Percentiles rank a stretch among this genome's conserved stretches.
Conservation (phyloP, 306 rosid genomes). For the Styphnolobium japonicum region DNA sequence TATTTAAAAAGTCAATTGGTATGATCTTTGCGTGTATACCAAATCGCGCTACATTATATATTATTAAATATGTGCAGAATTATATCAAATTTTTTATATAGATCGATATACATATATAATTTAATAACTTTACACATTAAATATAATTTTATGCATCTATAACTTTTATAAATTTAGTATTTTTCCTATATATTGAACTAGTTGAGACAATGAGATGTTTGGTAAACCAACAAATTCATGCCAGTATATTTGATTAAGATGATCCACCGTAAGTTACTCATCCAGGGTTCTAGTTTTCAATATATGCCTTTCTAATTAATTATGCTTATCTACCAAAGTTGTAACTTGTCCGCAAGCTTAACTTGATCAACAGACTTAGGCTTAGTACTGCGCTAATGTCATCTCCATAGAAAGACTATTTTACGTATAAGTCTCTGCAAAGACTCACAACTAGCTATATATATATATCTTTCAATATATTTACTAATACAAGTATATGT, state of each 20-base stretch:
- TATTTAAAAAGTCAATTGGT: too few relatives aligned
- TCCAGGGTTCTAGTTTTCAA: neutral
- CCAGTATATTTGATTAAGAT: neutral
- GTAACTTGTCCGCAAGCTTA: neutral
- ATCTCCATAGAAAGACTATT: neutral
- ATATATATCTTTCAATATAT: too few relatives aligned
- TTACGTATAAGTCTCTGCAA: neutral
- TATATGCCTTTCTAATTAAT: neutral
- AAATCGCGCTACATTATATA: too few relatives aligned
- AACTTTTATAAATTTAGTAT: neutral
- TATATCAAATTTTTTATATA: too few relatives aligned
- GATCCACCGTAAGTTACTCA: neutral
- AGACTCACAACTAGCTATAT: neutral
- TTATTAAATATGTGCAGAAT: too few relatives aligned
- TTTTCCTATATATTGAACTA: neutral
- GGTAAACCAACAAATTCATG: neutral
- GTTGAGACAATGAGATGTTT: neutral
- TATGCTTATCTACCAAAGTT: neutral
- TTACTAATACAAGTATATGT: too few relatives aligned
- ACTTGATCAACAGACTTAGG: neutral
- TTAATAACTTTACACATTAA: too few relatives aligned
- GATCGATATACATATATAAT: too few relatives aligned
- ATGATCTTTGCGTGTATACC: too few relatives aligned
- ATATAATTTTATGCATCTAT: too few relatives aligned
- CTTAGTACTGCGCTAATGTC: neutral